phyloP scores from a whole-genome alignment of 1,284 basidiomycete species.

The Jaminaea rosea region DNA sequence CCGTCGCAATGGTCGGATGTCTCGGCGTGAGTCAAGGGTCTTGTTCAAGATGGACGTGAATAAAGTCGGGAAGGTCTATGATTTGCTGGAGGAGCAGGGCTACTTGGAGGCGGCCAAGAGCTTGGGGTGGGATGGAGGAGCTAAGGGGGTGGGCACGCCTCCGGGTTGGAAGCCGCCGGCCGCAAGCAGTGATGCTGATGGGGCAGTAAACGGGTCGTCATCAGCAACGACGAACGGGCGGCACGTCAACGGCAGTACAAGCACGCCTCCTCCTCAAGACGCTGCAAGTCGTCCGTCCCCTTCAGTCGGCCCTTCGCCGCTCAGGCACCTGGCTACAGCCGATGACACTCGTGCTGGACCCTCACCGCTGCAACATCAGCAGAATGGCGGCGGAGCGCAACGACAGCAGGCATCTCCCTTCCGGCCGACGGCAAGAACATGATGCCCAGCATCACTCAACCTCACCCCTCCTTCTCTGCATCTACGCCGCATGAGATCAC shows the following conservation, averaged over 20 bases:
- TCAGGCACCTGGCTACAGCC: no score
- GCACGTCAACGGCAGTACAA: no score
- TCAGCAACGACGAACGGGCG: no score
- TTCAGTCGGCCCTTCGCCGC: no score
- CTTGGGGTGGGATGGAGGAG: conserved; percentile 21
- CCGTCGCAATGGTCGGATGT: conserved; percentile 29
- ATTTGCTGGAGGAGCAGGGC: conserved; percentile 41
- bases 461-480: no score
- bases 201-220: not conserved
- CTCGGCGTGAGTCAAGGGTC: conserved; percentile 30
- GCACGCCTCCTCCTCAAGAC: no score
- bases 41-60: conserved; percentile 41
- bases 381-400: not conserved
- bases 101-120: conserved; percentile 29
- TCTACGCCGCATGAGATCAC: no score
- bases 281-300: no score
- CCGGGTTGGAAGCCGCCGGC: conserved; percentile 14
- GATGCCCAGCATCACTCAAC: no score
- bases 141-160: conserved; percentile 12
- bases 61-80: conserved; percentile 39
- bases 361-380: not conserved
- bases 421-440: not conserved
- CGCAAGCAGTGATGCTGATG: not conserved
- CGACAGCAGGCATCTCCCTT: conserved; percentile 1
- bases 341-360: no score